These are phyloP conservation scores for Teunomyces cretensis DNA, from an alignment of 805 yeast genomes.

Conservation along the genomic window DNA sequence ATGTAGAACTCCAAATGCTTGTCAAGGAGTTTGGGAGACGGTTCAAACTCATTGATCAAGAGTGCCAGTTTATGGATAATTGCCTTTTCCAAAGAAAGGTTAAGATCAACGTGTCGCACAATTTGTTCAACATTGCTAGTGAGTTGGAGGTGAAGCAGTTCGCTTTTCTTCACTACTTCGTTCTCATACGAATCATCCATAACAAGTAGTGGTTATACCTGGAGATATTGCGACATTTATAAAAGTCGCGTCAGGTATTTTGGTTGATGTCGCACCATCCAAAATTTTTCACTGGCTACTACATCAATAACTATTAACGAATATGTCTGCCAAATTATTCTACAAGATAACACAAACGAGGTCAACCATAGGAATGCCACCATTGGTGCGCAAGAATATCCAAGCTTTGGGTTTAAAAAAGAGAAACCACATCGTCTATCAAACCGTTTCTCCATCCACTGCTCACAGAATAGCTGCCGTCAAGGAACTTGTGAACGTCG, in stretches of 20 bases:
- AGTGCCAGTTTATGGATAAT: not conserved
- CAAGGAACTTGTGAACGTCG: slow-evolving; percentile 84
- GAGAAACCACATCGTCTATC: slow-evolving; percentile 74
- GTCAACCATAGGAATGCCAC: slow-evolving; percentile 85
- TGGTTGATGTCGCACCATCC: slow-evolving; percentile 1
- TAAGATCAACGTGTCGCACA: not conserved
- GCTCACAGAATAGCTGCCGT: slow-evolving; percentile 84
- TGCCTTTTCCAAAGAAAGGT: not conserved
- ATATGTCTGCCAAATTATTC: slow-evolving; percentile 17
- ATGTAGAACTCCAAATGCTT: slow-evolving; percentile 33
- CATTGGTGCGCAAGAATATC: slow-evolving; percentile 60
- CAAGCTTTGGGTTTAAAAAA: slow-evolving; percentile 70
- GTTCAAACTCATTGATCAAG: slow-evolving; percentile 50
- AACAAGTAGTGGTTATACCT: not conserved
- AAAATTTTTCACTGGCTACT: not conserved
- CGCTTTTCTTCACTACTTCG: slow-evolving; percentile 14
- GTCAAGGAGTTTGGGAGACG: slow-evolving; percentile 53
- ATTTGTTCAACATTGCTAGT: not conserved
- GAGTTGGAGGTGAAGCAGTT: slow-evolving; percentile 15
- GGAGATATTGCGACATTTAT: not conserved
- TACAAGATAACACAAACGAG: slow-evolving; percentile 71
- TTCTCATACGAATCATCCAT: slow-evolving; percentile 9
- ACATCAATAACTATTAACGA: not conserved
- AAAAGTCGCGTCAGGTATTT: not conserved
- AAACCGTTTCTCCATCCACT: slow-evolving; percentile 67